A percentile compares a stretch with the other conserved stretches of the same genome.
Conservation (phyloP, 2,329 filamentous ascomycete genomes). For the Myriosclerotinia curreyana region DNA sequence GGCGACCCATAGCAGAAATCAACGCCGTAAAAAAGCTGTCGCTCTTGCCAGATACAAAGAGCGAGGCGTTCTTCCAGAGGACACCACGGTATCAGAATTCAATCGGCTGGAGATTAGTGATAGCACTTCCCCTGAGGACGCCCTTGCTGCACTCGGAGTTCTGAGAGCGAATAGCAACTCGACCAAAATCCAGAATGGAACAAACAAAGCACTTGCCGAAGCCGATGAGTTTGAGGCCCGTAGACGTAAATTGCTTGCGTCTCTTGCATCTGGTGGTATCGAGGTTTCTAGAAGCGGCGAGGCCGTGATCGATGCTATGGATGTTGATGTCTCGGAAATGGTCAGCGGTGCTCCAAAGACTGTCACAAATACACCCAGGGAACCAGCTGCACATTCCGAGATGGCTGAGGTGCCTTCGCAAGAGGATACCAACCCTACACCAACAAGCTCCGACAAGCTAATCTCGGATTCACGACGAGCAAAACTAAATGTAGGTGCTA, state of each 20-base stretch:
- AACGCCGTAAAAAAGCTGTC: slow-evolving; percentile 49
- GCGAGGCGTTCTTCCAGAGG: slow-evolving; percentile 49
- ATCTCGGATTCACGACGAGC: slow-evolving; percentile 26
- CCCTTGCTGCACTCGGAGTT: slow-evolving; percentile 28
- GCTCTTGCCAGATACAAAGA: slow-evolving; percentile 52
- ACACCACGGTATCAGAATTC: slow-evolving; percentile 52
- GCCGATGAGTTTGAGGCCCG: slow-evolving; percentile 48
- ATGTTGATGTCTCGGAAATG: not conserved
- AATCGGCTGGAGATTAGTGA: slow-evolving; percentile 39
- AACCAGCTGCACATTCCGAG: not conserved
- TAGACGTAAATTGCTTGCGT: slow-evolving; percentile 50
- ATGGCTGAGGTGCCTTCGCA: not conserved
- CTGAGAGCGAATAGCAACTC: slow-evolving; percentile 25
- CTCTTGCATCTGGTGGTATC: slow-evolving; percentile 51
- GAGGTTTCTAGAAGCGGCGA: slow-evolving; percentile 42
- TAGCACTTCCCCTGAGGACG: slow-evolving; percentile 30
- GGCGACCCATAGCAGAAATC: slow-evolving; percentile 54
- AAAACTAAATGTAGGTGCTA: slow-evolving; percentile 56
- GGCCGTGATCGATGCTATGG: not conserved
- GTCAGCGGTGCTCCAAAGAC: not conserved
- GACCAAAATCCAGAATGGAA: slow-evolving; percentile 6
- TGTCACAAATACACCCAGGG: not conserved
- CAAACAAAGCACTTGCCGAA: slow-evolving; percentile 24
- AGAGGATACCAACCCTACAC: not conserved
- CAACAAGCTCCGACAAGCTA: not conserved